phyloP scores from a whole-genome alignment of 805 yeast species.

The Yarrowia hollandica region DNA sequence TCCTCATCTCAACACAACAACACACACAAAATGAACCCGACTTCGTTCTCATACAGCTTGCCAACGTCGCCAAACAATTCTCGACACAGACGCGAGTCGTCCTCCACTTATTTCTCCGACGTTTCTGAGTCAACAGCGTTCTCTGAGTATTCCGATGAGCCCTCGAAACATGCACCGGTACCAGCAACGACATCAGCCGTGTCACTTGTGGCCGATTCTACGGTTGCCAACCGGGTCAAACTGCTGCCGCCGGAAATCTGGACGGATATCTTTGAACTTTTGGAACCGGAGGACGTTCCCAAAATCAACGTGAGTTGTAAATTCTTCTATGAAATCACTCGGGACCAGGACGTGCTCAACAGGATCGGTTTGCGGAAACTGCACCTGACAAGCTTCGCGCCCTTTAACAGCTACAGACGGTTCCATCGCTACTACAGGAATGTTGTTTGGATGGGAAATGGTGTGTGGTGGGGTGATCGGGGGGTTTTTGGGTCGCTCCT shows the following conservation, averaged over 20 bases:
- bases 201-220: too few species aligned
- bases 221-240: neutral
- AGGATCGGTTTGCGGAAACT: neutral
- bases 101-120: conserved; percentile 1
- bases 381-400: neutral
- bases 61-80: neutral
- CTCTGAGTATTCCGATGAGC: neutral
- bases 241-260: conserved; percentile 19
- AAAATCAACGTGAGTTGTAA: neutral
- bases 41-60: neutral
- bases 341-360: conserved; percentile 14
- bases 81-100: conserved; percentile 11
- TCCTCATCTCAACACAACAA: too few species aligned
- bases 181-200: too few species aligned
- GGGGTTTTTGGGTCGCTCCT: conserved; percentile 14
- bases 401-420: conserved; percentile 17
- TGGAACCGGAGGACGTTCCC: conserved; percentile 9
- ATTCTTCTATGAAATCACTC: neutral
- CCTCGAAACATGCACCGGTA: too few species aligned
- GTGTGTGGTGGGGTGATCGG: conserved; percentile 24
- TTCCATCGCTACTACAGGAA: conserved; percentile 3
- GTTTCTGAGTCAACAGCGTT: conserved; percentile 5
- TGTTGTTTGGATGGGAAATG: conserved; percentile 16
- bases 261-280: neutral
- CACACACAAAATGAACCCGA: neutral